phyloP scores from a whole-genome alignment of 108 stramenopile species.

The Pseudonitzschia delicatissima region DNA sequence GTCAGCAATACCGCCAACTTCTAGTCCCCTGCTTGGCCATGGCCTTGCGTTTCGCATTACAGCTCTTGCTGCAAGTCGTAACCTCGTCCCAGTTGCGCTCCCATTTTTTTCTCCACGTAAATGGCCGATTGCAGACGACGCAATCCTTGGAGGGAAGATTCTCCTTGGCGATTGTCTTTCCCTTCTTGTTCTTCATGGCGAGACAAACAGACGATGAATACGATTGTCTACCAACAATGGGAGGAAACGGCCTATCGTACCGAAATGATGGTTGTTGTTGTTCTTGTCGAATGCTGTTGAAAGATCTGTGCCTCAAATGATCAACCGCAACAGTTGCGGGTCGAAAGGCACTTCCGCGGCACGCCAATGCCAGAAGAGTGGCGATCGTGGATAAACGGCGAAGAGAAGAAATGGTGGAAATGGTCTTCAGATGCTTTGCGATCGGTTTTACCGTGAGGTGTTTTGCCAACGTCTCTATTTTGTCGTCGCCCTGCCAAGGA shows the following conservation, averaged over 20 bases:
- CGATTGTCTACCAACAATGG: no score
- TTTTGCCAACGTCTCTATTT: no score
- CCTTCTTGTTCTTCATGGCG: constrained; percentile 6
- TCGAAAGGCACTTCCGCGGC: background rate
- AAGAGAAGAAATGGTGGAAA: background rate
- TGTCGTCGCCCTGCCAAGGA: no score
- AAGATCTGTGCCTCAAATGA: background rate
- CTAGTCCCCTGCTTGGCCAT: background rate
- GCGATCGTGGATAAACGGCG: background rate
- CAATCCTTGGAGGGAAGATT: constrained; percentile 70
- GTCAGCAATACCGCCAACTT: background rate
- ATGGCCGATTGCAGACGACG: constrained; percentile 61
- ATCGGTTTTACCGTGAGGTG: no score
- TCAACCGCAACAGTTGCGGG: background rate
- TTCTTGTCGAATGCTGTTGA: background rate
- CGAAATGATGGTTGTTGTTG: background rate
- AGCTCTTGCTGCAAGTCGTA: constrained; percentile 68
- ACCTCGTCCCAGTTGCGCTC: constrained; percentile 85
- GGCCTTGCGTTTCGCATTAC: constrained; percentile 49
- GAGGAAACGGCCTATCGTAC: no score
- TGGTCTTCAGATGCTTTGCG: no score
- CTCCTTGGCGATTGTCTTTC: constrained; percentile 43
- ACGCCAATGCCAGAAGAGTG: background rate
- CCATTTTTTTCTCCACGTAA: constrained; percentile 89
- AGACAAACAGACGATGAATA: no score